Percentiles rank a stretch among this genome's conserved stretches.
These are phyloP conservation scores for Pseudocercospora cruenta DNA, from an alignment of 2,329 filamentous ascomycete genomes.

Conservation along the genomic window DNA sequence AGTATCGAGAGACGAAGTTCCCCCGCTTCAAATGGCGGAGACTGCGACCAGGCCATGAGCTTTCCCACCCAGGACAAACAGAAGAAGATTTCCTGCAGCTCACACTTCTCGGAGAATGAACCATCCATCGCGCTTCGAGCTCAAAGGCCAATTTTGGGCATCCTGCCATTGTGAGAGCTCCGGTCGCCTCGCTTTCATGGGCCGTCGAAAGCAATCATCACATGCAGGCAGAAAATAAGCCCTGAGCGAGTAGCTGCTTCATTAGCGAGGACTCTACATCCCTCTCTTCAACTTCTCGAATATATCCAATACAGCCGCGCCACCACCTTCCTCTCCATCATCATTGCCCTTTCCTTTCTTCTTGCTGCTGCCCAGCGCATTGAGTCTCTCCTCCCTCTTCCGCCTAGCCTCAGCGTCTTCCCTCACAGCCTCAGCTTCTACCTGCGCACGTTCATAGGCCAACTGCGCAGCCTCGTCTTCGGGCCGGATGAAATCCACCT, in stretches of 20 bases:
- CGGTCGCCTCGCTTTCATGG: no score
- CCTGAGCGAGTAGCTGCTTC: background rate
- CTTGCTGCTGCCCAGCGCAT: constrained; percentile 18
- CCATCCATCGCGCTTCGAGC: no score
- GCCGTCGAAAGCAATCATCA: no score
- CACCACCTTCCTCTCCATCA: constrained; percentile 32
- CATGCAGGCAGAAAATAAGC: background rate
- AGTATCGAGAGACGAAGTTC: no score
- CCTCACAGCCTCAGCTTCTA: constrained; percentile 37
- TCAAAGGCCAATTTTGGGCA: no score
- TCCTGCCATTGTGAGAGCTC: no score
- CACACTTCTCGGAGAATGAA: no score
- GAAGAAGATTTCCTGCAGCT: no score
- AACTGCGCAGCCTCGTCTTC: constrained; percentile 40
- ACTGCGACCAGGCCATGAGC: no score
- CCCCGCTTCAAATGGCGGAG: no score
- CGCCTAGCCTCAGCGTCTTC: constrained; percentile 38
- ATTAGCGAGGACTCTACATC: constrained; percentile 18
- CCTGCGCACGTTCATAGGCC: constrained; percentile 39
- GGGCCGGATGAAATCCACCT: constrained; percentile 33
- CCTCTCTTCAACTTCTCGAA: constrained; percentile 40
- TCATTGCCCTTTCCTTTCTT: constrained; percentile 28
- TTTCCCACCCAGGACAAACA: no score
- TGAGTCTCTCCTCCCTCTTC: constrained; percentile 27
- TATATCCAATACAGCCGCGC: constrained; percentile 39